phyloP scores from a whole-genome alignment of 2,329 filamentous ascomycete genomes.

The Tolypocladium paradoxum region DNA sequence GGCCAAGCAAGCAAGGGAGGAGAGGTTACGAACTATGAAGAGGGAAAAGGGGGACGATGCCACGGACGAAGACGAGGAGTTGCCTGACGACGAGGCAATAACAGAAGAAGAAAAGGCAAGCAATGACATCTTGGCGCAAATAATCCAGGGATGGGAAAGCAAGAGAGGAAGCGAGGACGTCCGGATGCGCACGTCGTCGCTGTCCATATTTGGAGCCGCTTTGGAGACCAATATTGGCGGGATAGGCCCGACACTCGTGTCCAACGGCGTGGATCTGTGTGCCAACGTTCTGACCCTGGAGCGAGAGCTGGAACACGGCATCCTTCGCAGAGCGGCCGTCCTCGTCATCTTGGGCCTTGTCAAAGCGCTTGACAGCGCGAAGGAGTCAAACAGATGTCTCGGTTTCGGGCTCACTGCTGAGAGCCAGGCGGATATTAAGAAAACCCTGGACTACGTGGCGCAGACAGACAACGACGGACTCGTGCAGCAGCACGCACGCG shows the following conservation, averaged over 20 bases:
- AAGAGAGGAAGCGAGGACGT: slow-evolving; percentile 58
- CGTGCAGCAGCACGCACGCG: slow-evolving; percentile 54
- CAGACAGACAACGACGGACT: slow-evolving; percentile 57
- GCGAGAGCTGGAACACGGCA: slow-evolving; percentile 45
- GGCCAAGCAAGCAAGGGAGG: slow-evolving; percentile 40
- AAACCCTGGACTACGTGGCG: slow-evolving; percentile 52
- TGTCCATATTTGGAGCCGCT: slow-evolving; percentile 51
- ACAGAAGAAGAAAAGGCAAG: slow-evolving; percentile 31
- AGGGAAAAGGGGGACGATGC: slow-evolving; percentile 37
- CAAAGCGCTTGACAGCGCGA: slow-evolving; percentile 44
- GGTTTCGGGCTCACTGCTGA: slow-evolving; percentile 43
- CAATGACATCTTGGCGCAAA: slow-evolving; percentile 43
- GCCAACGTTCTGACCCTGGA: slow-evolving; percentile 55
- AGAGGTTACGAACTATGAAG: slow-evolving; percentile 35
- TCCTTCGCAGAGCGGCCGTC: slow-evolving; percentile 56
- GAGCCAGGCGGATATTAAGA: slow-evolving; percentile 50
- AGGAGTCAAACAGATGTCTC: slow-evolving; percentile 32
- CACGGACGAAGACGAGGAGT: slow-evolving; percentile 31
- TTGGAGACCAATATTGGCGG: slow-evolving; percentile 52
- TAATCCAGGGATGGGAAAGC: slow-evolving; percentile 58
- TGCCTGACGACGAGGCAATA: slow-evolving; percentile 34
- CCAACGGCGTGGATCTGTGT: slow-evolving; percentile 50
- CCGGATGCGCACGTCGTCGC: slow-evolving; percentile 56
- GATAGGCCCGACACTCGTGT: slow-evolving; percentile 39
- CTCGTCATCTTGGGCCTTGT: slow-evolving; percentile 52